phyloP scores from a whole-genome alignment of 2,329 filamentous ascomycete species.

The Aspergillus quadricinctus region DNA sequence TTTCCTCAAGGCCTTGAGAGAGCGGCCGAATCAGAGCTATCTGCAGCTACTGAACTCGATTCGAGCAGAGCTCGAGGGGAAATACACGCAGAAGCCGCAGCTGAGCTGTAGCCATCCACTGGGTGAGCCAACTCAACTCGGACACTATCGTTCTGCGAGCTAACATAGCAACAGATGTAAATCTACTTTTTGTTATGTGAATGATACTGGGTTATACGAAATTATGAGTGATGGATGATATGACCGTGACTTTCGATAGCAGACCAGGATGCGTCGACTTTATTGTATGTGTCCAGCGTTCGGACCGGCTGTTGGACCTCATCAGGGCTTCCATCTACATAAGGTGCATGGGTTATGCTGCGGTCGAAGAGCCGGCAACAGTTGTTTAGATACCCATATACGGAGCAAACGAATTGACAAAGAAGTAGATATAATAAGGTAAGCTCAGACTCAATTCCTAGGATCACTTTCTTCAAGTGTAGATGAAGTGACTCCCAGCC shows the following conservation, averaged over 20 bases:
- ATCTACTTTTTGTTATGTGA: conserved; percentile 65
- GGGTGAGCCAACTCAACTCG: conserved; percentile 55
- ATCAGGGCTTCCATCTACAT: no score
- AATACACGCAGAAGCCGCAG: conserved; percentile 94
- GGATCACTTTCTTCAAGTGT: no score
- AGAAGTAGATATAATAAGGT: no score
- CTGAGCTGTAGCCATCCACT: conserved; percentile 93
- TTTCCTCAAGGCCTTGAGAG: conserved; percentile 83
- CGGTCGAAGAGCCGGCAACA: neutral
- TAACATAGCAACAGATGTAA: conserved; percentile 48
- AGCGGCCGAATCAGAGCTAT: conserved; percentile 91
- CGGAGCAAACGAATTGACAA: neutral
- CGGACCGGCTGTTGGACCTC: no score
- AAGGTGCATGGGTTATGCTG: no score
- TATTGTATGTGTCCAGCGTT: neutral
- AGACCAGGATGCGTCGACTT: neutral
- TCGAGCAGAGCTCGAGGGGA: conserved; percentile 76
- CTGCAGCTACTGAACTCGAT: conserved; percentile 91
- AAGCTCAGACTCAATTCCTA: no score
- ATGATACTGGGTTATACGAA: neutral
- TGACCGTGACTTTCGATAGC: neutral
- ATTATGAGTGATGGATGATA: neutral
- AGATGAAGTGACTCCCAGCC: no score
- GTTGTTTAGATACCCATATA: neutral
- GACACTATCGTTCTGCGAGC: neutral